A percentile compares a stretch with the other conserved stretches of the same genome.
Evolutionary conservation across 176 grass and related monocot species (phyloP).

Genomic region (Triticum timopheevii): DNA sequence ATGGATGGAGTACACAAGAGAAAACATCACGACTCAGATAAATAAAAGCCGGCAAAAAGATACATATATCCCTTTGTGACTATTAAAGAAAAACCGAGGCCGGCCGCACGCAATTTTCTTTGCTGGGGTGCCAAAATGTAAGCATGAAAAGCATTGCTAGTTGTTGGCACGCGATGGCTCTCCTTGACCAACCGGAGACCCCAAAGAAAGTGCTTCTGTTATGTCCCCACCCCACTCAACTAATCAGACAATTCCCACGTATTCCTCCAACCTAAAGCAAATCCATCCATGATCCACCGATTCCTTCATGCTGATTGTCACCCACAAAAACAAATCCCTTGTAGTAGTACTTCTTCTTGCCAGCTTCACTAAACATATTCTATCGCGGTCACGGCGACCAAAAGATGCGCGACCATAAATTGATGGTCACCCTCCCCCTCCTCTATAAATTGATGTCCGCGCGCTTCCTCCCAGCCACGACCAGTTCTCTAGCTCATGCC

Average conservation of each 20-base stretch:
- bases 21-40: no score
- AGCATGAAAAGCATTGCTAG: background rate
- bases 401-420: slow-evolving; percentile 36
- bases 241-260: background rate
- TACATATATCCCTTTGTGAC: background rate
- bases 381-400: slow-evolving; percentile 6
- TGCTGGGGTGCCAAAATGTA: background rate
- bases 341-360: background rate
- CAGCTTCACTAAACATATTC: background rate
- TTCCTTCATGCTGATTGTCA: background rate
- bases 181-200: slow-evolving; percentile 35
- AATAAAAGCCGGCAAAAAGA: background rate
- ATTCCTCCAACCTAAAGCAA: background rate
- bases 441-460: slow-evolving; percentile 31
- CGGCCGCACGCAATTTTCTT: background rate
- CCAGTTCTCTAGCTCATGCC: background rate
- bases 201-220: background rate
- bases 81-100: no score
- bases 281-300: background rate
- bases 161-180: background rate
- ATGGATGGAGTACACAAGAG: no score
- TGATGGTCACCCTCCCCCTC: background rate
- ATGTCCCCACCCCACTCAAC: background rate
- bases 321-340: background rate
- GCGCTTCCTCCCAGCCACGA: background rate